Conservation (phyloP, 169 alveolate species). For the Babesia gibsoni region DNA sequence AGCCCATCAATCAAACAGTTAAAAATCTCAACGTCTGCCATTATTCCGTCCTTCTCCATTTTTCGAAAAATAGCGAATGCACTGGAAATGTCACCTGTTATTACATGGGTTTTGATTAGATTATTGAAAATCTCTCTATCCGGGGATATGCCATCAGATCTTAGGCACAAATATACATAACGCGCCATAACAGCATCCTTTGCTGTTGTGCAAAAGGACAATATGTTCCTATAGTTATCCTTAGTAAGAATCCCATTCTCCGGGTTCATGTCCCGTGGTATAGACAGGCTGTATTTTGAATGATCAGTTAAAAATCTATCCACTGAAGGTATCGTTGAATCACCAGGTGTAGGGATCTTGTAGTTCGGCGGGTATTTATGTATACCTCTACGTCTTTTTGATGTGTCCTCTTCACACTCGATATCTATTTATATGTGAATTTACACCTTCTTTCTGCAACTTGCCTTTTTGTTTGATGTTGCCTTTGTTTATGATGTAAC, state of each 20-base stretch:
- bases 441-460: too few relatives aligned
- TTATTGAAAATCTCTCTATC: slow-evolving; percentile 72
- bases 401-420: too few relatives aligned
- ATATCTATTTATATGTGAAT: too few relatives aligned
- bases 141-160: slow-evolving; percentile 70
- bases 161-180: slow-evolving; percentile 73
- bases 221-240: slow-evolving; percentile 69
- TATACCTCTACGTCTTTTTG: too few relatives aligned
- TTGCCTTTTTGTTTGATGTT: too few relatives aligned
- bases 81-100: slow-evolving; percentile 66
- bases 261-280: slow-evolving; percentile 52
- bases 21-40: slow-evolving; percentile 71
- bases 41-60: slow-evolving; percentile 76
- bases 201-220: slow-evolving; percentile 50
- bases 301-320: slow-evolving; percentile 8
- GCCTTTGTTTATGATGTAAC: too few relatives aligned
- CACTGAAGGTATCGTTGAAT: too few relatives aligned
- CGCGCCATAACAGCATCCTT: slow-evolving; percentile 68
- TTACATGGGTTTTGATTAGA: slow-evolving; percentile 72
- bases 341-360: too few relatives aligned
- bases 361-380: too few relatives aligned
- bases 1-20: slow-evolving; percentile 79
- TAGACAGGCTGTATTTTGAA: slow-evolving; percentile 18
- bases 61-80: slow-evolving; percentile 75
- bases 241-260: slow-evolving; percentile 50